phyloP scores from a whole-genome alignment of 495 filamentous ascomycete species.

The Astrocystis sublimbata region DNA sequence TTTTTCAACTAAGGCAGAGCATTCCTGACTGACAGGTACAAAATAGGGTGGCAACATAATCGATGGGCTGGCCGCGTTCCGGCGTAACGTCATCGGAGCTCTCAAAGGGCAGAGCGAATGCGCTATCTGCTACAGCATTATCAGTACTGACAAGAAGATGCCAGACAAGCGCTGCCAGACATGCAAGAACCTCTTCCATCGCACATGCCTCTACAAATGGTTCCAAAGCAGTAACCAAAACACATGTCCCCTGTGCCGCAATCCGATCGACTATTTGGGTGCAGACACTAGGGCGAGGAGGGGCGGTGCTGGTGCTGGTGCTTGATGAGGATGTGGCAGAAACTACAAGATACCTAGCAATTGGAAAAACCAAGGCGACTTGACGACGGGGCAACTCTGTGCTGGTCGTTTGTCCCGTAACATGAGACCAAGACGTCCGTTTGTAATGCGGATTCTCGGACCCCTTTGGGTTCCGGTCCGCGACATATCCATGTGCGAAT shows the following conservation, averaged over 20 bases:
- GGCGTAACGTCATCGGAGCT: constrained; percentile 77
- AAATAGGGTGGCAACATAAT: constrained; percentile 71
- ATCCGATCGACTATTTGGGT: constrained; percentile 69
- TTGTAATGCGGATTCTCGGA: no score
- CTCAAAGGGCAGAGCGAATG: constrained; percentile 94
- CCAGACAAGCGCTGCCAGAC: constrained; percentile 90
- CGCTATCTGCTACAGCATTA: constrained; percentile 94
- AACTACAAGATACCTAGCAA: not conserved
- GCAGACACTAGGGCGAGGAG: constrained; percentile 26
- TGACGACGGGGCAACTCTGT: not conserved
- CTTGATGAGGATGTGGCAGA: not conserved
- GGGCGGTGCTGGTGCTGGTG: constrained; percentile 6
- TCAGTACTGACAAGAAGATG: constrained; percentile 80
- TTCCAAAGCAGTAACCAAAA: constrained; percentile 89
- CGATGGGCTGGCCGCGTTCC: constrained; percentile 81
- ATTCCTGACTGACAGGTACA: constrained; percentile 12
- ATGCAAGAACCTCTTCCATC: constrained; percentile 93
- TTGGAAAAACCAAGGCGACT: no score
- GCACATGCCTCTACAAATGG: constrained; percentile 88
- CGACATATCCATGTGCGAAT: no score
- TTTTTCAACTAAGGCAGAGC: no score
- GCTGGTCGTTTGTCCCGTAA: not conserved
- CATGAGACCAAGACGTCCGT: no score
- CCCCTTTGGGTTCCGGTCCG: no score
- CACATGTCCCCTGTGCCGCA: constrained; percentile 87